Conservation (phyloP, 345 rosid genomes). For the Zanthoxylum bungeanum region DNA sequence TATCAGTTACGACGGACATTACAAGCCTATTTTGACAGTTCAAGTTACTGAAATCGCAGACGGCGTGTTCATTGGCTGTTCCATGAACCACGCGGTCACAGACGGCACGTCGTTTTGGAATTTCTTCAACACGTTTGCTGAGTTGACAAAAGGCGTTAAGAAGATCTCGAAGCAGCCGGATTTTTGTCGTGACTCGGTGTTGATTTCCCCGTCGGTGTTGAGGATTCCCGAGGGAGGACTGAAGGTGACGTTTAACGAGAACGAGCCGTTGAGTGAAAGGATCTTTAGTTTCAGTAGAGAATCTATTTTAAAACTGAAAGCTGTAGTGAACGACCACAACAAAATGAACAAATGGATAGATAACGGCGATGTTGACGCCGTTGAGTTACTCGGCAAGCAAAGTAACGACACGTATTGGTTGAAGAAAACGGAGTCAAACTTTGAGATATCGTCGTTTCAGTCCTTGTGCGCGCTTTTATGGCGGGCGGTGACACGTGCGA, state of each 20-base stretch:
- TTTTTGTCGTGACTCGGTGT: constrained; percentile 56
- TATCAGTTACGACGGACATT: constrained; percentile 80
- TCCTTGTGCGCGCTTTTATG: constrained; percentile 73
- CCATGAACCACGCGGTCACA: constrained; percentile 70
- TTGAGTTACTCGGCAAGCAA: constrained; percentile 63
- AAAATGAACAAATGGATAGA: constrained; percentile 1
- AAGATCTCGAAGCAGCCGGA: constrained; percentile 46
- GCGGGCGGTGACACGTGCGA: constrained; percentile 83
- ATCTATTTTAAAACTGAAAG: constrained; percentile 62
- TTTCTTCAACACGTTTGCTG: constrained; percentile 85
- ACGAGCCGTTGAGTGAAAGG: constrained; percentile 68
- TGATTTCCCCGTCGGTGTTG: constrained; percentile 67
- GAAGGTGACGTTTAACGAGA: constrained; percentile 62
- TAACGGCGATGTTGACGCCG: constrained; percentile 35
- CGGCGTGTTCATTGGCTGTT: constrained; percentile 72
- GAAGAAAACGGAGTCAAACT: constrained; percentile 29
- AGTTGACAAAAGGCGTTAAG: constrained; percentile 49
- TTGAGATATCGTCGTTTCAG: constrained; percentile 88
- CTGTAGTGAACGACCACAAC: constrained; percentile 51
- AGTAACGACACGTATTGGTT: constrained; percentile 51
- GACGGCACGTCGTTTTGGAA: constrained; percentile 98
- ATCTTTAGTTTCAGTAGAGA: constrained; percentile 79
- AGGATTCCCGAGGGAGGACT: constrained; percentile 72
- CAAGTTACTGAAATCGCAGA: constrained; percentile 81
- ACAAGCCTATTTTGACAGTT: constrained; percentile 66